Evolutionary conservation across 768 basidiomycete genomes (phyloP).

Genomic region (Suillus discolor): DNA sequence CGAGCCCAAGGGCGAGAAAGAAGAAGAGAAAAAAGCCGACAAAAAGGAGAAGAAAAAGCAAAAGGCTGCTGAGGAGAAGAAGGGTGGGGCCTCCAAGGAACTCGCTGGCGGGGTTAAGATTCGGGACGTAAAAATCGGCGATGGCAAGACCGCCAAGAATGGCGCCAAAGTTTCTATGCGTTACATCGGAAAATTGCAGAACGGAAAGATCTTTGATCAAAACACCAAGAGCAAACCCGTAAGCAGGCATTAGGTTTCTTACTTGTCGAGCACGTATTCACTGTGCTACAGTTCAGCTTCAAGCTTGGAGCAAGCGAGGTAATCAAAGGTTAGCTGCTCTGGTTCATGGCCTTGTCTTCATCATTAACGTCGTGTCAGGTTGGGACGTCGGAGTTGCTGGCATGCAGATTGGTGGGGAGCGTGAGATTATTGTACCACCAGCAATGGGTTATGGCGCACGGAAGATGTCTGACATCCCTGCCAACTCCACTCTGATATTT

Average conservation of each 20-base stretch:
- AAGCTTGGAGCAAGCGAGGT: slow-evolving; percentile 86
- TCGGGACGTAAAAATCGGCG: slow-evolving; percentile 75
- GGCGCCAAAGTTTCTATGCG: slow-evolving; percentile 85
- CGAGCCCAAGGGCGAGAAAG: slow-evolving; percentile 34
- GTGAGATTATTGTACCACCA: slow-evolving; percentile 75
- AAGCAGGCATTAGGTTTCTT: slow-evolving; percentile 30
- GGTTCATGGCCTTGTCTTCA: slow-evolving; percentile 9
- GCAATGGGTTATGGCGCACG: slow-evolving; percentile 70
- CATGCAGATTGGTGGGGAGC: slow-evolving; percentile 91
- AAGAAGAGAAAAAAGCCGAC: slow-evolving; percentile 34
- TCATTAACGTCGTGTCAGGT: slow-evolving; percentile 39
- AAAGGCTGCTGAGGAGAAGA: slow-evolving; percentile 29
- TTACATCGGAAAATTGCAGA: slow-evolving; percentile 88
- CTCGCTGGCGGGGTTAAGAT: slow-evolving; percentile 76
- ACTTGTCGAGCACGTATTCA: not conserved
- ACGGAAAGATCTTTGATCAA: slow-evolving; percentile 77
- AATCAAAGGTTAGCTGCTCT: slow-evolving; percentile 68
- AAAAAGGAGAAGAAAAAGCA: slow-evolving; percentile 36
- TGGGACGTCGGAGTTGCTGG: slow-evolving; percentile 94
- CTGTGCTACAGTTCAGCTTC: slow-evolving; percentile 63
- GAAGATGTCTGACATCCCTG: slow-evolving; percentile 64
- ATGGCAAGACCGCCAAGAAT: slow-evolving; percentile 84
- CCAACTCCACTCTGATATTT: slow-evolving; percentile 81
- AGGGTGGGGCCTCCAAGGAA: slow-evolving; percentile 30
- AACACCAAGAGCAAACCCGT: slow-evolving; percentile 89